Evolutionary conservation across 2,329 filamentous ascomycete species (phyloP), one percentile per base, ranked within the genome.

Genomic region (Stachybotrys chlorohalonatus): DNA sequence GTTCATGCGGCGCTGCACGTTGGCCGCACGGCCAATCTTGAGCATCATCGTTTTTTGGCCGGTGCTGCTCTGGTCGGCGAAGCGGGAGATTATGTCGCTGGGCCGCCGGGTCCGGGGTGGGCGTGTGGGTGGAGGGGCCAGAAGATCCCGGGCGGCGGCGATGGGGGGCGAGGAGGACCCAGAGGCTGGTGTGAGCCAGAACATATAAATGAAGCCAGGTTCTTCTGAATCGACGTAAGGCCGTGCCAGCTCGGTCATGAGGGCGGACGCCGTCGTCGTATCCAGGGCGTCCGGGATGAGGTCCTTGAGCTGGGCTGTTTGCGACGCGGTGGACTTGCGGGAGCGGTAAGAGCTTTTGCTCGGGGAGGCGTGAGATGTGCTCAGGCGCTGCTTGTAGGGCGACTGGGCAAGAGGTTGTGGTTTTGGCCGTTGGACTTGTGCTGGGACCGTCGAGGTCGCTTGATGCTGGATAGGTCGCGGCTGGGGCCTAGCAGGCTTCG

Each of bases 181-280:
- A 2, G 78, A 79, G 6, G 62, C 61, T 36, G 90, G 85, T 0
- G 90, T 96, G 24, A 96, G 79, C 91, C 93, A 96, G 78, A 97
- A 99, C 70, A 99, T 95, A 78, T 99, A 99, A 61, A 99, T 97
- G 73, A 94, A 99, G 45, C 94, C 94, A 11, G 87, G 77, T 62
- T 95, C 89, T 24, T 82, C 75, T 0, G 90, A 91, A 49, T 92
- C 81, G 1, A 68, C 64, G 42, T 66, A 67, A 78, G 90, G 75
- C 81, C 94, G 67, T 71, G 77, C 82, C 9, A 97, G 78, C 69
- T 97, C 92, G 2, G 86, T 76, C 56, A 93, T 79, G 4, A 97
- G 77, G 6, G 78, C 73, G 0, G 90, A 86, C 0, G 88, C 78
- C 0, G 84, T 87, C 61, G 86, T 75, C 1, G 89, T 84, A 2